A percentile compares a stretch with the other conserved stretches of the same genome.
These are phyloP conservation scores for Jackrogersella minutella DNA, from an alignment of 495 filamentous ascomycete genomes.

Conservation along the genomic window DNA sequence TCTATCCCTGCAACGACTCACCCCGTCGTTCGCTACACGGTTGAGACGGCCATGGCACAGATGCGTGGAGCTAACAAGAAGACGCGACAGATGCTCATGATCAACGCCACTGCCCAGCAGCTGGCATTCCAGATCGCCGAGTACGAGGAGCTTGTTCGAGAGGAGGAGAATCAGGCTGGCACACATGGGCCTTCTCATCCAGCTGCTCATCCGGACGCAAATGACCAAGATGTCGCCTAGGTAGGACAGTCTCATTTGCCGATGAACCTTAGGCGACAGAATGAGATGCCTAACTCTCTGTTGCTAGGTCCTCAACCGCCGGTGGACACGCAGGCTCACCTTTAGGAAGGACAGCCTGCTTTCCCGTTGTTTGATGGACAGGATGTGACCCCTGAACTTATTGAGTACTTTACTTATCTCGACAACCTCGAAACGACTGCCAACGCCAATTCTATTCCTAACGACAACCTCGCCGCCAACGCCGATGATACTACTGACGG, in stretches of 20 bases:
- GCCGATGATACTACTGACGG: no score
- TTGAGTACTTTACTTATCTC: no score
- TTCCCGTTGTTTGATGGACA: neutral
- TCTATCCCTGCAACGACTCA: slow-evolving; percentile 46
- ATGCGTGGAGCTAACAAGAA: slow-evolving; percentile 52
- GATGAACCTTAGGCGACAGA: no score
- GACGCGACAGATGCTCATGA: slow-evolving; percentile 50
- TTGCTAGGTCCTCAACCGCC: no score
- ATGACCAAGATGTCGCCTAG: slow-evolving; percentile 40
- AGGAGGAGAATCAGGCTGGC: slow-evolving; percentile 34
- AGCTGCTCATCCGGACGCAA: slow-evolving; percentile 32
- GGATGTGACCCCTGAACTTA: no score
- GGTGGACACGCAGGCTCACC: neutral
- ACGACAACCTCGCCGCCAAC: no score
- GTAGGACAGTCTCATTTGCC: neutral
- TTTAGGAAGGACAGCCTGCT: neutral
- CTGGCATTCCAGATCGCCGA: slow-evolving; percentile 53
- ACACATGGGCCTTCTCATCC: slow-evolving; percentile 25
- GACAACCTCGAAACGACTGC: no score
- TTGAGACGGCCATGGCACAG: slow-evolving; percentile 51
- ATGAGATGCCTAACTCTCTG: no score
- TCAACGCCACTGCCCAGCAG: slow-evolving; percentile 53
- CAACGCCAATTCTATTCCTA: no score
- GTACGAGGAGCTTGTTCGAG: slow-evolving; percentile 50
- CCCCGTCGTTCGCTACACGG: slow-evolving; percentile 48